These are phyloP conservation scores for Saprolegnia diclina DNA, from an alignment of 352 stramenopile genomes.

Conservation along the genomic window DNA sequence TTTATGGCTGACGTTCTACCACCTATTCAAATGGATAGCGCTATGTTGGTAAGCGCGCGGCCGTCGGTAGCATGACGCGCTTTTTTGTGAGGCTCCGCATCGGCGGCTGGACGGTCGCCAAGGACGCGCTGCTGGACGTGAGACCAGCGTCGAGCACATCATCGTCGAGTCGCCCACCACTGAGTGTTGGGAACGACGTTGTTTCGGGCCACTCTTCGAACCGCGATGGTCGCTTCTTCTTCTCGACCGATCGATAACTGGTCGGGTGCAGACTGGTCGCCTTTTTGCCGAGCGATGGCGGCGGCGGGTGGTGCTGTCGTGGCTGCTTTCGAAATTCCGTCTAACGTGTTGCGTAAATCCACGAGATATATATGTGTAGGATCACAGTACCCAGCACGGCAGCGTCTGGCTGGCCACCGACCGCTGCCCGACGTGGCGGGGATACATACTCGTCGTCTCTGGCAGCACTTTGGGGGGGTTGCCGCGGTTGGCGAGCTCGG, in stretches of 20 bases:
- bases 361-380: not conserved
- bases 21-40: too few species aligned
- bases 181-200: too few species aligned
- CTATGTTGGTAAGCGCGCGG: too few species aligned
- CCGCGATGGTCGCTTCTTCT: not conserved
- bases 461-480: not conserved
- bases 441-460: conserved; percentile 15
- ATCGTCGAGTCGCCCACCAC: too few species aligned
- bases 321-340: not conserved
- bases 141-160: too few species aligned
- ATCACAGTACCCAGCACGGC: conserved; percentile 3
- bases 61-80: too few species aligned
- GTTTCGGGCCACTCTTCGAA: too few species aligned
- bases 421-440: not conserved
- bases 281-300: not conserved
- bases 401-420: conserved; percentile 21
- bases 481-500: conserved; percentile 9
- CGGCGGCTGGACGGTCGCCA: too few species aligned
- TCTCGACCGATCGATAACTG: not conserved
- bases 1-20: too few species aligned
- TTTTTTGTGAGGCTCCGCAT: too few species aligned
- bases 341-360: not conserved
- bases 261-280: not conserved
- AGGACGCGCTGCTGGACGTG: too few species aligned
- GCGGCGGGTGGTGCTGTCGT: not conserved